Evolutionary conservation across 345 rosid genomes (phyloP), one percentile per base, ranked within the genome.

Genomic region (Capsella bursapastoris): DNA sequence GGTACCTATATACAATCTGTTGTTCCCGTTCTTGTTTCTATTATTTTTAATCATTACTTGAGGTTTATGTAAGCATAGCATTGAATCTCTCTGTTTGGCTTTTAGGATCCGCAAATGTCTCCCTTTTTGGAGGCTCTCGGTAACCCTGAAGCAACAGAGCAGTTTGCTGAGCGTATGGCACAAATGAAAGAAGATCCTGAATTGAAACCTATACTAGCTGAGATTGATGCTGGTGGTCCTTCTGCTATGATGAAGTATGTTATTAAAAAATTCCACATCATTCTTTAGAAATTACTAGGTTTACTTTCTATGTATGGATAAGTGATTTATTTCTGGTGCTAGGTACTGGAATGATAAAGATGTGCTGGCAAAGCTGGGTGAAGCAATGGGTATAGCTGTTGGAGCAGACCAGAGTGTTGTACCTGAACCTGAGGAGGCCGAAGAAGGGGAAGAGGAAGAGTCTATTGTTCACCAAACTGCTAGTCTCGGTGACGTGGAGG

Each of bases 321-420:
- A 32, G n/a, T 35, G 22, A 40, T 53, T 57, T 27, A 4, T 38
- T 77, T 16, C 0, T 75, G 25, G 37, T 47, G 53, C 2, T 76
- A 92, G 99, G 90, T 92, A 95, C 75, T 90, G 98, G 98, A 92
- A 92, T 78, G 97, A 92, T 73, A 87, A 90, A 81, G 97, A 89
- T 0, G 96, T 92, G 61, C 80, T 89, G 71, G 82, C 86, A 79
- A 95, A 95, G 86, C 77, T 92, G 74, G 98, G 99, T 37, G 96
- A 92, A 85, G 98, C 99, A 66, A 95, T 95, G 97, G 98, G 99
- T 71, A 79, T 90, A 25, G 88, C 92, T 29, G 90, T 75, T 80
- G 71, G 83, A 35, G 86, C 83, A 31, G 96, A 90, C 50, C 64
- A 57, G 57, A 45, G 4, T 72, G 73, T 16, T 72, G 84, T 87